These are phyloP conservation scores for Fagus crenata DNA, from an alignment of 306 rosid species.

Conservation along the genomic window DNA sequence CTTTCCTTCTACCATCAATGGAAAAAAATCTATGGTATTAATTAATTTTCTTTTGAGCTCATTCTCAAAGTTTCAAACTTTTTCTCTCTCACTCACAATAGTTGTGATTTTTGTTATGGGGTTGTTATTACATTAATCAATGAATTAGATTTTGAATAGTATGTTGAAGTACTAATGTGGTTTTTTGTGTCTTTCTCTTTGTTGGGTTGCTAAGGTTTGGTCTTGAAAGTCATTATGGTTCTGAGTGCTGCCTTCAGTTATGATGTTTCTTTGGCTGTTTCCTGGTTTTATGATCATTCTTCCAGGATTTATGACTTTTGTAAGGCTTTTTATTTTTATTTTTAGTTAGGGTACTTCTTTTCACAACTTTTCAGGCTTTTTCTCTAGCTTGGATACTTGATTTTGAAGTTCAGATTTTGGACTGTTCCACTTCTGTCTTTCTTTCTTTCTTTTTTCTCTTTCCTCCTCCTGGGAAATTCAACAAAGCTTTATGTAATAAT, in stretches of 20 bases:
- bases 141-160: background rate
- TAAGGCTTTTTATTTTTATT: constrained; percentile 36
- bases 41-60: background rate
- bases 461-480: constrained; percentile 31
- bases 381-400: constrained; percentile 46
- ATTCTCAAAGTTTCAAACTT: background rate
- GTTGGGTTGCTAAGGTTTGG: background rate
- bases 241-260: constrained; percentile 18
- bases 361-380: constrained; percentile 57
- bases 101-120: constrained; percentile 6
- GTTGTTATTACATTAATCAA: background rate
- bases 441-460: background rate
- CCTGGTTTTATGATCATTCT: constrained; percentile 38
- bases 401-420: constrained; percentile 62
- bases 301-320: constrained; percentile 49
- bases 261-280: constrained; percentile 38
- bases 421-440: constrained; percentile 32
- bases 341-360: constrained; percentile 47
- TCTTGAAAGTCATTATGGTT: constrained; percentile 40
- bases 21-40: constrained; percentile 83
- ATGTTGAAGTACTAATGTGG: constrained; percentile 2
- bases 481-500: constrained; percentile 37
- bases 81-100: background rate
- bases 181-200: background rate
- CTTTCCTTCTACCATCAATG: constrained; percentile 97